Base-by-base conservation (phyloP, 2,329 filamentous ascomycete genomes). In the Aspergillus pseudoterreus region DNA sequence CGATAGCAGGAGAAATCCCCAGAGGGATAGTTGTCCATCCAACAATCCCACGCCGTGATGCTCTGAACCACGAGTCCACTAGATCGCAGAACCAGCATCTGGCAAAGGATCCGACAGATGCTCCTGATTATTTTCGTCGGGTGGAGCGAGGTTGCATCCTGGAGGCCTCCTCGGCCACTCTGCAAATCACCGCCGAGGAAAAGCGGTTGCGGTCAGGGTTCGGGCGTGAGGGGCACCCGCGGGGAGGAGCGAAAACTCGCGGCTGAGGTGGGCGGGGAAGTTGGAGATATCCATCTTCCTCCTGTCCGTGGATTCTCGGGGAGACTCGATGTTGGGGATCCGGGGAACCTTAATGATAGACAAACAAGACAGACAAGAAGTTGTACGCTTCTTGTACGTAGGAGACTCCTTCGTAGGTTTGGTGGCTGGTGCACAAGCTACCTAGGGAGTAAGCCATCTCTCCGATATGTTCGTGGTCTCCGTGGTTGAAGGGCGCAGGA, bases 61-160 rank as follows among this genome's bases (percentile, higher is more conserved):
- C 22, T 22, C 19, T 19, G 19, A 19, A 19, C 19, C 19, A 10
- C 2, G 27, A 30, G 27, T 30, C 8, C 27, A 3, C 27, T 6
- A 10, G 27, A 30, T 30, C 2, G 27, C 27, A 30, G 27, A 11
- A 4, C 22, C 22, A 22, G 22, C 5, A 22, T 22, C 22, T 22
- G 22, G 22, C 6, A 22, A 22, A 30, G 27, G 30, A 49, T 47
- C 45, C 22, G 46, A 45, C 41, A 24, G 41, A 10, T 21, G n/a
- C 39, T 52, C 55, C 55, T 53, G 47, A 55, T 49, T 43, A 55
- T 51, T 51, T 50, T 57, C 55, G 52, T 57, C 43, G 12, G 39
- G 54, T 53, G 54, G 54, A 52, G 48, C 48, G 33, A 48, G 43
- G 51, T 53, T 56, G 47, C 52, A 55, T 53, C 41, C 43, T 15